Base-by-base conservation (phyloP, 2,329 filamentous ascomycete genomes). In the Cladosporium sp. region DNA sequence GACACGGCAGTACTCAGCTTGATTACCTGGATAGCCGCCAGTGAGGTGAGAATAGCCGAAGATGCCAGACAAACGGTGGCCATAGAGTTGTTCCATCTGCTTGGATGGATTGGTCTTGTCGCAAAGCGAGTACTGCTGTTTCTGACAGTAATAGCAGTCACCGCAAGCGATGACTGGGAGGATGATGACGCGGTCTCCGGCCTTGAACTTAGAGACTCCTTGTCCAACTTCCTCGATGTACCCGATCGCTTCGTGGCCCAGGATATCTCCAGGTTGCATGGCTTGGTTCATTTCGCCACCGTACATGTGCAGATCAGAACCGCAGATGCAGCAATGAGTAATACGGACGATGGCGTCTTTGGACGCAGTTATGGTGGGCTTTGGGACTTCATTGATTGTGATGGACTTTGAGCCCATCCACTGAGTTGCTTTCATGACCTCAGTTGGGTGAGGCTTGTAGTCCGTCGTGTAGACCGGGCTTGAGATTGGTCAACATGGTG, bases 81-180 rank as follows among this genome's bases (percentile, higher is more conserved):
- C 90, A 68, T 92, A 93, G 84, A 94, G 86, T 55, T 81, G 83
- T 63, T 87, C 86, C 60, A 81, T 80, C 36, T 83, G 80, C 0
- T 80, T 84, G 70, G 89, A 92, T 39, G 84, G 76, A 70, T 90
- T 92, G 1, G 89, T 93, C 72, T 79, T 84, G 67, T 92, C 88
- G 72, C 89, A 94, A 67, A 89, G 85, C 11, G 87, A 90, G 1
- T 85, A 88, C 1, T 90, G 78, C 70, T 90, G 89, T 73, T 88
- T 82, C 63, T 86, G 82, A 77, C 90, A 94, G 72, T 85, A 92
- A 74, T 84, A 87, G 75, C 90, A 94, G 19, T 73, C 66, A 42
- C 73, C 78, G 62, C 75, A 80, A 17, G 89, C 88, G 68, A 94
- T 92, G 71, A 92, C 89, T 76, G 94, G 94, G 7, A 86, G 88